A percentile compares a stretch with the other conserved stretches of the same genome.
Evolutionary conservation across 2,329 filamentous ascomycete genomes (phyloP).

Genomic region (Ceratocystis papillata): DNA sequence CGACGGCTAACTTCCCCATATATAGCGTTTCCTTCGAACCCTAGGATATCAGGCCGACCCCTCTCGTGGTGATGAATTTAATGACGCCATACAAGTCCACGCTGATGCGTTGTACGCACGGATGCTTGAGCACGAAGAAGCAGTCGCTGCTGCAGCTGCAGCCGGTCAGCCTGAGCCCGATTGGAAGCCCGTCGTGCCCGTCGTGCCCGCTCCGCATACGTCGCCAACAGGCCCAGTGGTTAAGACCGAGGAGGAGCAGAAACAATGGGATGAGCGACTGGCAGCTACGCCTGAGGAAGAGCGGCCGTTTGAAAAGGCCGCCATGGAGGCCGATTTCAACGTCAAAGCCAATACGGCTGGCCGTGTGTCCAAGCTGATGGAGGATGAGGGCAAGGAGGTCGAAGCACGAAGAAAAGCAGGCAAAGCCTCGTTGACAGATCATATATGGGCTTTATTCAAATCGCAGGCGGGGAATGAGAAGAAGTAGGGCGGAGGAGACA

Average conservation of each 20-base stretch:
- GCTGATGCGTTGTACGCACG: constrained; percentile 82
- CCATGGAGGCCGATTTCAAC: constrained; percentile 51
- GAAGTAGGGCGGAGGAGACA: background rate
- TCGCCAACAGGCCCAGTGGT: constrained; percentile 25
- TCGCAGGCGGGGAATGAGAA: background rate
- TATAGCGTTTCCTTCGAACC: constrained; percentile 73
- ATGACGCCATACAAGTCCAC: constrained; percentile 91
- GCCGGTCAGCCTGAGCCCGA: constrained; percentile 48
- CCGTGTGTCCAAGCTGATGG: constrained; percentile 44
- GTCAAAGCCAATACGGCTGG: constrained; percentile 50
- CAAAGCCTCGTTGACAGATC: constrained; percentile 38
- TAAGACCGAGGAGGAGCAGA: constrained; percentile 34
- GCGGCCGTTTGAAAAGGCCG: constrained; percentile 51
- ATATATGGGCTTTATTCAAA: constrained; percentile 31
- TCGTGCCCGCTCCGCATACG: constrained; percentile 14
- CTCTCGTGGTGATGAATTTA: constrained; percentile 53
- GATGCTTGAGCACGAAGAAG: constrained; percentile 71
- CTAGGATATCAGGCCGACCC: constrained; percentile 69
- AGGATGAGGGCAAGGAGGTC: constrained; percentile 45
- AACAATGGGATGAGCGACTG: constrained; percentile 45
- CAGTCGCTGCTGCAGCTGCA: constrained; percentile 57
- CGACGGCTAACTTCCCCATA: background rate
- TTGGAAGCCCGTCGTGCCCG: constrained; percentile 47
- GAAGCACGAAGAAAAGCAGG: constrained; percentile 48
- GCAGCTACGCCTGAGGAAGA: constrained; percentile 49